Percentiles rank a stretch among this genome's conserved stretches.
Evolutionary conservation across 441 rosid species (phyloP).

Genomic region (Biscutella auriculata): DNA sequence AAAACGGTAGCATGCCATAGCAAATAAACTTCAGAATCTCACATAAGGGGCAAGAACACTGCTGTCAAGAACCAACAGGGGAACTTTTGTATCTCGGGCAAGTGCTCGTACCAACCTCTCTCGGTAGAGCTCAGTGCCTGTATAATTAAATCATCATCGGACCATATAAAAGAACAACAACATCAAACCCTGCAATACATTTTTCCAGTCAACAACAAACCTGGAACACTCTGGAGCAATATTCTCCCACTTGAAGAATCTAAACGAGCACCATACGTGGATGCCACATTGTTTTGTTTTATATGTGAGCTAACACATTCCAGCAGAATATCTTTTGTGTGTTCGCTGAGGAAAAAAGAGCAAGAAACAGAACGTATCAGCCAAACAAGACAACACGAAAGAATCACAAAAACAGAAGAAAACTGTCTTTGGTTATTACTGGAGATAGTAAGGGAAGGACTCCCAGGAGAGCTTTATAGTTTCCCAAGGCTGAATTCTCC

Average conservation of each 20-base stretch:
- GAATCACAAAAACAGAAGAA: constrained; percentile 3
- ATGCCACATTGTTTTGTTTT: constrained; percentile 42
- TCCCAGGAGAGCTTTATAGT: constrained; percentile 79
- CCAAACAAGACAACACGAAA: background rate
- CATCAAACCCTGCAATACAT: background rate
- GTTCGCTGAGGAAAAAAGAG: constrained; percentile 35
- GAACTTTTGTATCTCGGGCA: constrained; percentile 75
- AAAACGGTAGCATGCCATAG: background rate
- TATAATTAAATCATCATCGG: constrained; percentile 3
- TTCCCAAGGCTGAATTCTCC: constrained; percentile 87
- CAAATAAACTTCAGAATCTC: constrained; percentile 31
- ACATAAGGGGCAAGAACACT: constrained; percentile 86
- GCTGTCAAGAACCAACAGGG: constrained; percentile 82
- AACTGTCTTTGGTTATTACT: constrained; percentile 38
- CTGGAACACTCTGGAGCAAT: constrained; percentile 88
- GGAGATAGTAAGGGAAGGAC: constrained; percentile 72
- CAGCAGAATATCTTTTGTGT: constrained; percentile 55
- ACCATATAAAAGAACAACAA: background rate
- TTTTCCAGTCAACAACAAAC: constrained; percentile 22
- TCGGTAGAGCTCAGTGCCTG: constrained; percentile 89
- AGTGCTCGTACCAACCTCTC: constrained; percentile 90
- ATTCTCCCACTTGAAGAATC: constrained; percentile 80
- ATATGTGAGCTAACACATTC: constrained; percentile 85
- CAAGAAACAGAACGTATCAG: constrained; percentile 2
- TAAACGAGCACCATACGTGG: constrained; percentile 63